Conservation (phyloP, 2,329 filamentous ascomycete species). For the Calonectria pauciramosa region DNA sequence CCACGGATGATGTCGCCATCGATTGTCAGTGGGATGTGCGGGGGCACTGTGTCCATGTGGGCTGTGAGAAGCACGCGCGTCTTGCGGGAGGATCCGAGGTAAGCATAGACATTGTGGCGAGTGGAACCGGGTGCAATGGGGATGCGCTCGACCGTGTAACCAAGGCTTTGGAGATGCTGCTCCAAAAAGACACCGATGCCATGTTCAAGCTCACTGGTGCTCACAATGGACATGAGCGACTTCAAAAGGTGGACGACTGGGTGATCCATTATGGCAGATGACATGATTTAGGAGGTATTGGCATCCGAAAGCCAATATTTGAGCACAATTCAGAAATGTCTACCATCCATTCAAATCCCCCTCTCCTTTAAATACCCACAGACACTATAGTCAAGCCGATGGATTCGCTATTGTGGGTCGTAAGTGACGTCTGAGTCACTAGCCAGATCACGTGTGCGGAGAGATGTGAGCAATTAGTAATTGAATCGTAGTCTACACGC, state of each 20-base stretch:
- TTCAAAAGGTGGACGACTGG: slow-evolving; percentile 30
- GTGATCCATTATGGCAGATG: not conserved
- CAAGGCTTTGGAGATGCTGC: slow-evolving; percentile 66
- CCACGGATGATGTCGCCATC: slow-evolving; percentile 63
- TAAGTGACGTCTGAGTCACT: not conserved
- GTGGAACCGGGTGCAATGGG: slow-evolving; percentile 34
- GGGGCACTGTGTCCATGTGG: slow-evolving; percentile 82
- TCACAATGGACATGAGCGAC: slow-evolving; percentile 33
- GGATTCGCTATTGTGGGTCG: not conserved
- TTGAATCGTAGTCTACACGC: not conserved
- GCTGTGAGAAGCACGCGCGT: slow-evolving; percentile 74
- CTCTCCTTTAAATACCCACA: not conserved
- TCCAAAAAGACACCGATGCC: slow-evolving; percentile 75
- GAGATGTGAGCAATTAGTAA: not conserved
- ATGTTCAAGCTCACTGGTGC: slow-evolving; percentile 60
- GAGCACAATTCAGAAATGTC: not conserved
- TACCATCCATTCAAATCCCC: not conserved
- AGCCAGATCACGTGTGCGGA: not conserved
- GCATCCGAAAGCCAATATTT: not conserved
- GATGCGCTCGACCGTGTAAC: slow-evolving; percentile 52
- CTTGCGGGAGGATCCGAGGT: slow-evolving; percentile 59
- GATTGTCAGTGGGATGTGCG: slow-evolving; percentile 74
- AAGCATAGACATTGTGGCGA: slow-evolving; percentile 80
- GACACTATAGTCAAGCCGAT: not conserved
- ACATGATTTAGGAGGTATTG: not conserved